These are phyloP conservation scores for Prunus fruticosa DNA, from an alignment of 306 rosid genomes.

Conservation along the genomic window DNA sequence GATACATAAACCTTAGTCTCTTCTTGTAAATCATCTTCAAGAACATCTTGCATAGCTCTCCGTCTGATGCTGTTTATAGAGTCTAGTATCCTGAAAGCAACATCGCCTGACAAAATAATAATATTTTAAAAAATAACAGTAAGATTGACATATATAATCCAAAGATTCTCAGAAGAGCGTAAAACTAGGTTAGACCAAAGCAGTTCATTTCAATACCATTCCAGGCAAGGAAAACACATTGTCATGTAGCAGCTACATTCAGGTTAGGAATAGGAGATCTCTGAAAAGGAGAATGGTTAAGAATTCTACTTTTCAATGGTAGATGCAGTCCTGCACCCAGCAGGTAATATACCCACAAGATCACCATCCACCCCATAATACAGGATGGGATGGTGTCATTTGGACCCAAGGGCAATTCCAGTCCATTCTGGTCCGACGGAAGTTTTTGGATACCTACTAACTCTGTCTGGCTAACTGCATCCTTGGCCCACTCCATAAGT, in stretches of 20 bases:
- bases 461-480: background rate
- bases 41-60: constrained; percentile 53
- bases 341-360: background rate
- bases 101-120: constrained; percentile 68
- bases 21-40: constrained; percentile 52
- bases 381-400: background rate
- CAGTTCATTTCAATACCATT: background rate
- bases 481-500: background rate
- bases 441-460: background rate
- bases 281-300: background rate
- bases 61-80: constrained; percentile 58
- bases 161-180: background rate
- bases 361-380: background rate
- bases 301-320: background rate
- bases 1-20: constrained; percentile 78
- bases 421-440: background rate
- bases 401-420: background rate
- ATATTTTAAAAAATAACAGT: background rate
- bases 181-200: background rate
- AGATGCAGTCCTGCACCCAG: background rate
- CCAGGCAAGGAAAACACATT: background rate
- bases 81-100: constrained; percentile 88
- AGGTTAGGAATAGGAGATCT: background rate
- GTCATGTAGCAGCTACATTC: background rate
- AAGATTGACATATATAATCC: background rate